Evolutionary conservation across 768 basidiomycete species (phyloP).

Genomic region (Hypholoma sublateritium): DNA sequence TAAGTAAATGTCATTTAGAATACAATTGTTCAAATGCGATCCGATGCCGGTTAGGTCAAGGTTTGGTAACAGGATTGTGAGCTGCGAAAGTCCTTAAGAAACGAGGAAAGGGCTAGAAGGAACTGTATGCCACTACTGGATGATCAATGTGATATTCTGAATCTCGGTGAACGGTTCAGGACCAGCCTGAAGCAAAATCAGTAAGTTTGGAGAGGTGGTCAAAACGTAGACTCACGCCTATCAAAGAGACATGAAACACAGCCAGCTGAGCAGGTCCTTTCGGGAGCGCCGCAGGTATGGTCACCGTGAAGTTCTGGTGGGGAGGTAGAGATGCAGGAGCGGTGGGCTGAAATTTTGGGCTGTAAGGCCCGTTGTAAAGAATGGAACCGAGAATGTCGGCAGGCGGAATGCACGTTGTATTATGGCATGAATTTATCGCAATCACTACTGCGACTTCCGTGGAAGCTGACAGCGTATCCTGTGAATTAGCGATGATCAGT

Average conservation of each 20-base stretch:
- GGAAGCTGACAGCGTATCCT: conserved; percentile 38
- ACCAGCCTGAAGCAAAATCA: conserved; percentile 27
- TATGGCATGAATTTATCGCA: conserved; percentile 36
- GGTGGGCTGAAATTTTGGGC: conserved; percentile 29
- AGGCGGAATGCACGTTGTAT: conserved; percentile 20
- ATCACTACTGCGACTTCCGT: conserved; percentile 47
- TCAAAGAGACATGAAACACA: conserved; percentile 35
- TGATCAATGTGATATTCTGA: conserved; percentile 30
- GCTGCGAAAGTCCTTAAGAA: not conserved
- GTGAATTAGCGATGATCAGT: not conserved
- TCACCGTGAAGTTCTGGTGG: conserved; percentile 45
- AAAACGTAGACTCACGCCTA: conserved; percentile 35
- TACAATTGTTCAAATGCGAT: too few relatives aligned
- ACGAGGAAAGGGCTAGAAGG: not conserved
- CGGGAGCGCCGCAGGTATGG: conserved; percentile 28
- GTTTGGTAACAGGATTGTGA: conserved; percentile 23
- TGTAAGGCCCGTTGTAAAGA: conserved; percentile 46
- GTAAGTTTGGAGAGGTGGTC: not conserved
- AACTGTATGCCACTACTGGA: conserved; percentile 13
- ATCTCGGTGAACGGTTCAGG: conserved; percentile 28
- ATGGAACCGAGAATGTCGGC: conserved; percentile 36
- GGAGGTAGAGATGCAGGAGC: conserved; percentile 28
- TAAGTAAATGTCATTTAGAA: too few relatives aligned
- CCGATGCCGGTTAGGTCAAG: conserved; percentile 13
- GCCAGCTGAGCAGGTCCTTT: conserved; percentile 34